A percentile compares a stretch with the other conserved stretches of the same genome.
Conservation (phyloP, 495 filamentous ascomycete genomes). For the Podospora anserina region DNA sequence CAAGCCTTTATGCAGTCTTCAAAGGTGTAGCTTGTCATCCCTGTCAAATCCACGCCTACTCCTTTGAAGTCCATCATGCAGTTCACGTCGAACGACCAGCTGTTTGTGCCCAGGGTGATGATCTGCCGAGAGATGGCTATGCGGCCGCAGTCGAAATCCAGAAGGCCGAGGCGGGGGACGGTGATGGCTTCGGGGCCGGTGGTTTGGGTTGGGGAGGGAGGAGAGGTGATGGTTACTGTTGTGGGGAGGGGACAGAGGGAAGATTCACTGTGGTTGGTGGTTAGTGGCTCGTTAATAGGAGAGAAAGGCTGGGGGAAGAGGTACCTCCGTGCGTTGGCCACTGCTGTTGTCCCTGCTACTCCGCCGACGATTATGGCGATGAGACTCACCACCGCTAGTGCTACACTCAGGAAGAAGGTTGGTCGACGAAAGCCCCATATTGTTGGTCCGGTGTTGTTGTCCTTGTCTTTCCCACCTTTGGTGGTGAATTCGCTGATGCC, state of each 20-base stretch:
- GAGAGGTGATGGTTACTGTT: constrained; percentile 10
- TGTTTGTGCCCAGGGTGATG: constrained; percentile 12
- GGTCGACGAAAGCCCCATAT: constrained; percentile 9
- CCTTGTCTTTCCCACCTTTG: background rate
- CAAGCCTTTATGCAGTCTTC: constrained; percentile 20
- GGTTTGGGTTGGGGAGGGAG: background rate
- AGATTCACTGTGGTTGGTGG: background rate
- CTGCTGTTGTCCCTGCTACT: constrained; percentile 15
- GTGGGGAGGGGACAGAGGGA: background rate
- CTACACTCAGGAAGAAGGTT: constrained; percentile 6
- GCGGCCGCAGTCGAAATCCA: constrained; percentile 19
- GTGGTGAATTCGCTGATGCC: background rate
- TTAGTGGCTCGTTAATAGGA: background rate
- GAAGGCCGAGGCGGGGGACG: constrained; percentile 14
- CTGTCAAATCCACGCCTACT: constrained; percentile 11
- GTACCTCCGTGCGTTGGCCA: constrained; percentile 15
- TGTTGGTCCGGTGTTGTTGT: background rate
- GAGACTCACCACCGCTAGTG: constrained; percentile 8
- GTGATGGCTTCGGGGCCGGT: constrained; percentile 3
- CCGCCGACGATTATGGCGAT: constrained; percentile 17
- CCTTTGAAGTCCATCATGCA: constrained; percentile 12
- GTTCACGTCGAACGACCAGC: constrained; percentile 17
- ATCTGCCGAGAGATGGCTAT: constrained; percentile 12
- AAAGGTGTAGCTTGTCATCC: constrained; percentile 18
- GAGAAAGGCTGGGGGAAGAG: background rate